phyloP scores from a whole-genome alignment of 2,329 filamentous ascomycete species.

The Sarocladiaceae sp. region DNA sequence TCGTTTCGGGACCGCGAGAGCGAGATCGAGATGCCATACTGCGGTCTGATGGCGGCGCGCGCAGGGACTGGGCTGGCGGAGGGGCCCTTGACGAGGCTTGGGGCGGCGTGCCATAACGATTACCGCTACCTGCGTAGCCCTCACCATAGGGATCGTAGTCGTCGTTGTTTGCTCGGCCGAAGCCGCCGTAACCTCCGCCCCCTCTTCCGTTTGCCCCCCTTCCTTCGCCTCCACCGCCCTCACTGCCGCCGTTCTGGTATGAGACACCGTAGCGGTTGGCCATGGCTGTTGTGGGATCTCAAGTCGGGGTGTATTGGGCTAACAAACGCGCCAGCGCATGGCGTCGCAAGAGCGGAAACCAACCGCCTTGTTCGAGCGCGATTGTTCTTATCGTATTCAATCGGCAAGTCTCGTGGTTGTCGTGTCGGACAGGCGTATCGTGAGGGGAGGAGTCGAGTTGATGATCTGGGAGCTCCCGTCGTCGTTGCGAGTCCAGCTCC shows the following conservation, averaged over 20 bases:
- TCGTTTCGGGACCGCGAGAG: conserved; percentile 32
- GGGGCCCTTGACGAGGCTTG: conserved; percentile 24
- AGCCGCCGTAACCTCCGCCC: conserved; percentile 30
- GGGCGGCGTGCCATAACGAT: conserved; percentile 34
- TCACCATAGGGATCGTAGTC: conserved; percentile 46
- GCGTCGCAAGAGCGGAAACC: conserved; percentile 10
- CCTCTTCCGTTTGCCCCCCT: conserved; percentile 17
- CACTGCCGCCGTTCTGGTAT: conserved; percentile 31
- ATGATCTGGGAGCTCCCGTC: too few species aligned
- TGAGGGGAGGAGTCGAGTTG: too few species aligned
- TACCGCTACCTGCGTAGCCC: conserved; percentile 26
- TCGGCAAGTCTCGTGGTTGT: too few species aligned
- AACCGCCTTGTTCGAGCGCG: background rate
- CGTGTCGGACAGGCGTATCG: too few species aligned
- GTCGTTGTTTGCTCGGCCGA: conserved; percentile 29
- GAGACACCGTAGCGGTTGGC: conserved; percentile 43
- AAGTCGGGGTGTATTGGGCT: conserved; percentile 14
- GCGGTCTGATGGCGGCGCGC: conserved; percentile 13
- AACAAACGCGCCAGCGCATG: conserved; percentile 8
- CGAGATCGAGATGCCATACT: conserved; percentile 29
- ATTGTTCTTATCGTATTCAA: background rate
- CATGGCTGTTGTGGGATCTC: conserved; percentile 30
- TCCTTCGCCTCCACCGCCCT: conserved; percentile 24
- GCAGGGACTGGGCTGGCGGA: conserved; percentile 12
- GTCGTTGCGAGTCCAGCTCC: too few species aligned